Evolutionary conservation across 352 stramenopile species (phyloP).

Genomic region (Pythium dissimile): DNA sequence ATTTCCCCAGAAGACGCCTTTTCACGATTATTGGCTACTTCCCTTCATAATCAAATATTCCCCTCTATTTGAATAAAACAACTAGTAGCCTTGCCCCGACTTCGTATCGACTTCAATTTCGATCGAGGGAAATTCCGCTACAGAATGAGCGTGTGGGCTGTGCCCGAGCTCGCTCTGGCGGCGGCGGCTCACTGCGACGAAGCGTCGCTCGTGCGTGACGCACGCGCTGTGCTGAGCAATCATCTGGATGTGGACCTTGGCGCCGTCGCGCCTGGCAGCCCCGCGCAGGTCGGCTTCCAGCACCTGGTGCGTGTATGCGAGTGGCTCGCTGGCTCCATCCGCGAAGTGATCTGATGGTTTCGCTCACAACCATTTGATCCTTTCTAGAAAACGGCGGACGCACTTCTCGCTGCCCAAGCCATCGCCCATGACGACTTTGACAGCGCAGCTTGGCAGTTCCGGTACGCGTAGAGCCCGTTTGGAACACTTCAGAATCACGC

Average conservation of each 20-base stretch:
- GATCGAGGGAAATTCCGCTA: neutral
- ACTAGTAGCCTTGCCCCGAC: no score
- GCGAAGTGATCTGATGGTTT: neutral
- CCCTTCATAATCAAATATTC: neutral
- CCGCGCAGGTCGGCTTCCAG: constrained; percentile 63
- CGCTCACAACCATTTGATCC: neutral
- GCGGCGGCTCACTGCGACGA: constrained; percentile 37
- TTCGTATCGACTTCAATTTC: constrained; percentile 16
- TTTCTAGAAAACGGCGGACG: constrained; percentile 65
- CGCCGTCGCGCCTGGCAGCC: constrained; percentile 50
- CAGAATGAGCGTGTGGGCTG: constrained; percentile 15
- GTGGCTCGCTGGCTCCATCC: neutral
- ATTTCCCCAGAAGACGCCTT: no score
- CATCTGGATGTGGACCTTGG: constrained; percentile 71
- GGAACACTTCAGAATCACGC: no score
- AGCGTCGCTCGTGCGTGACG: constrained; percentile 38
- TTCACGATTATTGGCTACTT: neutral
- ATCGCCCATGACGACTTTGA: constrained; percentile 76
- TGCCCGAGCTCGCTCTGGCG: neutral
- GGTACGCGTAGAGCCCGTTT: no score
- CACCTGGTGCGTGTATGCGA: constrained; percentile 43
- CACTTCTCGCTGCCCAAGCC: constrained; percentile 73
- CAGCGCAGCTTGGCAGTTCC: constrained; percentile 53
- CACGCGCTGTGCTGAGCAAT: constrained; percentile 31
- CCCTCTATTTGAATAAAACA: neutral